Conservation (phyloP, 164 flowering plant species). For the Vitis rotundifolia region DNA sequence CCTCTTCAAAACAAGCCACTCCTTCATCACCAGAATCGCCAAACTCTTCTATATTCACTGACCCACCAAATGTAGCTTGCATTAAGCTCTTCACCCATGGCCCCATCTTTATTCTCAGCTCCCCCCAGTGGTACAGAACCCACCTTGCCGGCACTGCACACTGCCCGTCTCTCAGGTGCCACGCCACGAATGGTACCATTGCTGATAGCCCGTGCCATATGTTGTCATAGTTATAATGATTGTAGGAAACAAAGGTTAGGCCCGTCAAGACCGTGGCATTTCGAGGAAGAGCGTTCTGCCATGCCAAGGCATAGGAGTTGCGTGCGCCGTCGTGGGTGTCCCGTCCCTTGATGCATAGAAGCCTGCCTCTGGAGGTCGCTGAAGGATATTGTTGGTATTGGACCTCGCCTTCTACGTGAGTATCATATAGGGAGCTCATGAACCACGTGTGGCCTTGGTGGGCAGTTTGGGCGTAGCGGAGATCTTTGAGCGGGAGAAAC, state of each 20-base stretch:
- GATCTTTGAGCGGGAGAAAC: conserved; percentile 79
- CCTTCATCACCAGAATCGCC: conserved; percentile 25
- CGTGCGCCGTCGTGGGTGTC: conserved; percentile 65
- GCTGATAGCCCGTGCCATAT: conserved; percentile 86
- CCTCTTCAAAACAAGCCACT: conserved; percentile 55
- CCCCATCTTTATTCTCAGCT: conserved; percentile 52
- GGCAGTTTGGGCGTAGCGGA: conserved; percentile 47
- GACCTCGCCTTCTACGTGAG: conserved; percentile 57
- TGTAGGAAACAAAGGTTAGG: conserved; percentile 67
- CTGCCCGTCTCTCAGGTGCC: conserved; percentile 51
- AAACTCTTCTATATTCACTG: conserved; percentile 38
- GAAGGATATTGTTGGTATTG: conserved; percentile 75
- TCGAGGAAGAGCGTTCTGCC: conserved; percentile 57
- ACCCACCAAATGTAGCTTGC: conserved; percentile 50
- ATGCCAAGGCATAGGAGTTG: conserved; percentile 77
- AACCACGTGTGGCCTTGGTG: conserved; percentile 83
- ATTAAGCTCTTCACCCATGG: conserved; percentile 50
- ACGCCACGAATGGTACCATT: conserved; percentile 63
- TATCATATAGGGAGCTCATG: conserved; percentile 78
- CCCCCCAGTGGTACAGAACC: conserved; percentile 80
- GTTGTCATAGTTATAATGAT: conserved; percentile 65
- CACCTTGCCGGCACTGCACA: conserved; percentile 52
- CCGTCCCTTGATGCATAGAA: conserved; percentile 65
- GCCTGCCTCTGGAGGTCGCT: conserved; percentile 43
- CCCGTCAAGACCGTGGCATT: conserved; percentile 56